Base-by-base conservation (phyloP, 129 eudicot genomes). In the Lactuca saligna region DNA sequence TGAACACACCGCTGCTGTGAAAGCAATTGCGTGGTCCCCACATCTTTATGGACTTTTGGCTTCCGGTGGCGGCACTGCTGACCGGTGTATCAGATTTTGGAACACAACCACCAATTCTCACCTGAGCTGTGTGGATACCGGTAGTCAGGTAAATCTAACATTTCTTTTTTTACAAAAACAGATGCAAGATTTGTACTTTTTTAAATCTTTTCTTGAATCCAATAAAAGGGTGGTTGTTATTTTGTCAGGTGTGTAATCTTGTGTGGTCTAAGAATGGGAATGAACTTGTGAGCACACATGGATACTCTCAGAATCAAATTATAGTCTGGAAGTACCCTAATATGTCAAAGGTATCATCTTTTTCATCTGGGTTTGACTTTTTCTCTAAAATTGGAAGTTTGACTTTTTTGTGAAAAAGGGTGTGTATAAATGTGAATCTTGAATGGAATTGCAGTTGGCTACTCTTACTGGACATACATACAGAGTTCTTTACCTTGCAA, bases 21-120 rank as follows among this genome's bases (percentile, higher is more conserved):
- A 90, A 76, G 97, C 97, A 65, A 90, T 90, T 71, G 94, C 97
- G 3, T 90, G 97, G 97, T 90, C 97, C 17, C 97, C 97, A 46
- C 97, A 90, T 78, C 80, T 82, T 42, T 82, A 86, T 39, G 91
- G 97, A 15, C 94, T 90, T 68, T 77, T 90, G 48, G 97, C 94
- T 69, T 90, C 97, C 25, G 97, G 97, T 7, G 97, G 97, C 51
- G 94, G 91, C 33, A 84, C 94, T 2, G 87, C 97, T 73, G 97
- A 90, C 69, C 65, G 91, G 63, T 86, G 97, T 78, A 90, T 90
- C 54, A 88, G 94, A n/a, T 90, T 90, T 59, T 90, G 97, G 97
- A 90, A 90, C 75, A 90, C 94, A 1, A 84, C 88, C 44, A 90
- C 94, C 35, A 86, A 86, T 63, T 55, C 97, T 8, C 86, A 84